Evolutionary conservation across 1,284 basidiomycete genomes (phyloP), one percentile per base, ranked within the genome.

Genomic region (Puccinia brachypodii): DNA sequence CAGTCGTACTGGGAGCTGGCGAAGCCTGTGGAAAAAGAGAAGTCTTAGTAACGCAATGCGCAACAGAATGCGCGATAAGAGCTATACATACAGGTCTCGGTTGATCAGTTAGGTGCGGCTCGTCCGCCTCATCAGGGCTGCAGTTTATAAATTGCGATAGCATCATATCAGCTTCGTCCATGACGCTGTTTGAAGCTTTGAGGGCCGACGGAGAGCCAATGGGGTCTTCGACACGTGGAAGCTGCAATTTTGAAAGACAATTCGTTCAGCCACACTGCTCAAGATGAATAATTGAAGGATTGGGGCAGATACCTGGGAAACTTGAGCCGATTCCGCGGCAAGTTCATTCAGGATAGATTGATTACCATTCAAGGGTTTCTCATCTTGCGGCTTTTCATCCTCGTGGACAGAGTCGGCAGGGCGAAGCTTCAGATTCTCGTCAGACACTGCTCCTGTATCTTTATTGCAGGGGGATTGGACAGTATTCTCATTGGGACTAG

Each of bases 61-160:
- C 25, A 33, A 28, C 31, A 40, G 13, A 58, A 40, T 13, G 25
- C 14, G 33, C 11, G 28, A 33, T 42, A 25, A 74, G 50, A 72
- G 33, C 28, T 72, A 25, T 13, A 28, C 72, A 14, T 58, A 74
- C 72, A 36, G 36, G 33, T 19, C n/a, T 53, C 8, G 47, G 50
- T 58, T 2, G 50, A 74, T 58, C 36, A 56, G 38, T 9, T 40
- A 42, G 53, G 40, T 74, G 38, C 28, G n/a, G 11, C 36, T 25
- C 72, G 36, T 60, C 50, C 28, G 33, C 53, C n/a, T n/a, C 53
- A 22, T 74, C 53, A 42, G 72, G 36, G 33, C 36, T 42, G 19
- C 16, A 74, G 13, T 74, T 56, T 25, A 74, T 16, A n/a, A 74
- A 74, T 60, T 74, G 53, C 22, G 72, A 50, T 38, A 74, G 53